A percentile compares a stretch with the other conserved stretches of the same genome.
phyloP scores from a whole-genome alignment of 2,329 filamentous ascomycete species.

The Clathrospora elynae region DNA sequence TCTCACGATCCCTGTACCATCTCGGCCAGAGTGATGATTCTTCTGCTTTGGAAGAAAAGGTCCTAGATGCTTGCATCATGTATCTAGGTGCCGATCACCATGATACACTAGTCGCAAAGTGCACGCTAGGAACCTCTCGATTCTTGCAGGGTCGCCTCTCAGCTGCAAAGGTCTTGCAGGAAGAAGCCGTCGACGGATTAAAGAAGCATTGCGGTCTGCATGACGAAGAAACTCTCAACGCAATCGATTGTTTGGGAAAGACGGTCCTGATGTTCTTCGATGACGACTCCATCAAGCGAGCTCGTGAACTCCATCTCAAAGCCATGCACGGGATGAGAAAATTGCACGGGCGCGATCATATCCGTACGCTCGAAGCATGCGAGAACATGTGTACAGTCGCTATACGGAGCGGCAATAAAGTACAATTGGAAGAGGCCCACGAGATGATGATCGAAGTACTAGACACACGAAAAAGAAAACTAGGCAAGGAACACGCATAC shows the following conservation, averaged over 20 bases:
- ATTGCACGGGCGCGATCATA: slow-evolving; percentile 9
- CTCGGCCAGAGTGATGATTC: slow-evolving; percentile 31
- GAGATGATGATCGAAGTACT: slow-evolving; percentile 18
- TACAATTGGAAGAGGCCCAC: slow-evolving; percentile 3
- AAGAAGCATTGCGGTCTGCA: slow-evolving; percentile 20
- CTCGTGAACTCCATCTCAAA: slow-evolving; percentile 7
- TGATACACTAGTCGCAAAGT: slow-evolving; percentile 21
- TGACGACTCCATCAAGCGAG: slow-evolving; percentile 3
- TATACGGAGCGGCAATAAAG: neutral
- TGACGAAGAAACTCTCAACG: slow-evolving; percentile 27
- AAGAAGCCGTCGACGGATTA: slow-evolving; percentile 24
- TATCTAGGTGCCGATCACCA: slow-evolving; percentile 20
- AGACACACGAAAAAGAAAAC: slow-evolving; percentile 16
- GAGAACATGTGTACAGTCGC: slow-evolving; percentile 7
- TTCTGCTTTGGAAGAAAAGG: slow-evolving; percentile 25
- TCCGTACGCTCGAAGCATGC: slow-evolving; percentile 11
- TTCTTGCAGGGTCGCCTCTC: slow-evolving; percentile 27
- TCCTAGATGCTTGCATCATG: slow-evolving; percentile 22
- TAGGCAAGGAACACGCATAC: slow-evolving; percentile 34
- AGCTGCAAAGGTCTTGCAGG: slow-evolving; percentile 18
- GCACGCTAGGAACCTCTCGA: slow-evolving; percentile 24
- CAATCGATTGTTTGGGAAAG: slow-evolving; percentile 28
- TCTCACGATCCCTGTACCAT: slow-evolving; percentile 28
- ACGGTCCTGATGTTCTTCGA: slow-evolving; percentile 4
- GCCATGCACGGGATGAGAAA: slow-evolving; percentile 12